phyloP scores from a whole-genome alignment of 2,329 filamentous ascomycete species.

The Chaetomium sp. region DNA sequence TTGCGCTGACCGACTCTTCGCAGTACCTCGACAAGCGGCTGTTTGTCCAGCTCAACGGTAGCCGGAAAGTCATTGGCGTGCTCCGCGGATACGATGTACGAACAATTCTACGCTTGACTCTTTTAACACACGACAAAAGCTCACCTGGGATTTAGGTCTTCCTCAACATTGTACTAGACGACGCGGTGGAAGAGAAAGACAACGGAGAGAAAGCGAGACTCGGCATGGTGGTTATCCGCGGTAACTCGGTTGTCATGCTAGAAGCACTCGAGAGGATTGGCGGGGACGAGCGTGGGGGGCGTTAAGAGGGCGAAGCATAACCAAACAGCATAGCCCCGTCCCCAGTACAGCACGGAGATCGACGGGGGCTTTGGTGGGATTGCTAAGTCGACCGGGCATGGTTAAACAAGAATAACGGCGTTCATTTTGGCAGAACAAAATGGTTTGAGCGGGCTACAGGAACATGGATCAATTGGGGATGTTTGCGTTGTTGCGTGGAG shows the following conservation, averaged over 20 bases:
- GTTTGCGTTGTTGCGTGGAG: too few species aligned
- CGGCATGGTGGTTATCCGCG: conserved; percentile 94
- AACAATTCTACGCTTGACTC: background rate
- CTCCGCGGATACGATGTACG: conserved; percentile 93
- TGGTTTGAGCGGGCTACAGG: too few species aligned
- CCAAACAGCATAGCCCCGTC: too few species aligned
- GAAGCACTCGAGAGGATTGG: conserved; percentile 70
- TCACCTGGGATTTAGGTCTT: conserved; percentile 63
- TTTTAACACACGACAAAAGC: background rate
- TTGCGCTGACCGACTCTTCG: conserved; percentile 3
- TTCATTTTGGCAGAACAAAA: conserved; percentile 1
- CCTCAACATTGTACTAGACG: conserved; percentile 95
- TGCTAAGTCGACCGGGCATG: too few species aligned
- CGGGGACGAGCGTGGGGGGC: conserved; percentile 47
- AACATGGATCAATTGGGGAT: too few species aligned
- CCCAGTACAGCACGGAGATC: background rate
- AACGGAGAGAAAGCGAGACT: conserved; percentile 84
- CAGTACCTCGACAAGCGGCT: conserved; percentile 99
- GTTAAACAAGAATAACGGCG: background rate
- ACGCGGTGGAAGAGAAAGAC: conserved; percentile 89
- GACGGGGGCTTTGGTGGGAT: background rate
- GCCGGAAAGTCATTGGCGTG: conserved; percentile 91
- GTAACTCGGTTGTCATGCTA: conserved; percentile 97
- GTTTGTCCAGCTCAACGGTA: conserved; percentile 96
- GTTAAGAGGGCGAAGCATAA: conserved; percentile 9